Conservation (phyloP, 2,329 filamentous ascomycete genomes). For the Acarospora socialis region DNA sequence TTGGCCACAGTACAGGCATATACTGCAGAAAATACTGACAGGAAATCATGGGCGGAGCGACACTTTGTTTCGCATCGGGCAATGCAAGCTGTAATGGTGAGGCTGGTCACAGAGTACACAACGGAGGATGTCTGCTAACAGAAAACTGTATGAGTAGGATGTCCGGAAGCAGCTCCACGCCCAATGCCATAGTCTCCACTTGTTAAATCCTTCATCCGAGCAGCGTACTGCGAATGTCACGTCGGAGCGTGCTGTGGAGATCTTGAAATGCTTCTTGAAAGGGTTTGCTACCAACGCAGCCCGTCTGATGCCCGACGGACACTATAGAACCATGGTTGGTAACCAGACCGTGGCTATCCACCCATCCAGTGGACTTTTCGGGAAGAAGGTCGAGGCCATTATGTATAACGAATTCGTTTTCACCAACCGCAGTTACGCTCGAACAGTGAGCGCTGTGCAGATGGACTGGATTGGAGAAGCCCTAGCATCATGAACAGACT, state of each 20-base stretch:
- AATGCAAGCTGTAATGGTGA: constrained; percentile 48
- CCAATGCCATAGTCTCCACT: constrained; percentile 38
- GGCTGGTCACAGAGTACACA: not conserved
- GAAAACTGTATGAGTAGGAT: constrained; percentile 26
- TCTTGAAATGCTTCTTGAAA: constrained; percentile 43
- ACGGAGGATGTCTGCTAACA: constrained; percentile 1
- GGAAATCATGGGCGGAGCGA: constrained; percentile 44
- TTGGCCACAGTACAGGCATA: constrained; percentile 47
- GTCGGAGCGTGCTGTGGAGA: constrained; percentile 30
- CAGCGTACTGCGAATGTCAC: constrained; percentile 6
- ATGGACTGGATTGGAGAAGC: constrained; percentile 47
- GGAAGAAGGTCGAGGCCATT: constrained; percentile 46
- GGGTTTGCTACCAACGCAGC: constrained; percentile 49
- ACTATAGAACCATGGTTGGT: constrained; percentile 46
- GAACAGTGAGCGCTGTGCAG: constrained; percentile 47
- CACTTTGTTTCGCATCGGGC: constrained; percentile 48
- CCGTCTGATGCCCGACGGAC: constrained; percentile 43
- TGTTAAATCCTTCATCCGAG: constrained; percentile 20
- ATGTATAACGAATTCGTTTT: constrained; percentile 54
- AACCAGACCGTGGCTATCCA: constrained; percentile 51
- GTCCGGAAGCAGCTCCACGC: constrained; percentile 46
- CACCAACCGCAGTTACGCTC: constrained; percentile 48
- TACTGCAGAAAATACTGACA: constrained; percentile 41
- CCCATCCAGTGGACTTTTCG: constrained; percentile 45
- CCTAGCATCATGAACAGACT: constrained; percentile 12